Evolutionary conservation across 2,329 filamentous ascomycete species (phyloP), one percentile per base, ranked within the genome.

Genomic region (Exutisphaerella laricina): DNA sequence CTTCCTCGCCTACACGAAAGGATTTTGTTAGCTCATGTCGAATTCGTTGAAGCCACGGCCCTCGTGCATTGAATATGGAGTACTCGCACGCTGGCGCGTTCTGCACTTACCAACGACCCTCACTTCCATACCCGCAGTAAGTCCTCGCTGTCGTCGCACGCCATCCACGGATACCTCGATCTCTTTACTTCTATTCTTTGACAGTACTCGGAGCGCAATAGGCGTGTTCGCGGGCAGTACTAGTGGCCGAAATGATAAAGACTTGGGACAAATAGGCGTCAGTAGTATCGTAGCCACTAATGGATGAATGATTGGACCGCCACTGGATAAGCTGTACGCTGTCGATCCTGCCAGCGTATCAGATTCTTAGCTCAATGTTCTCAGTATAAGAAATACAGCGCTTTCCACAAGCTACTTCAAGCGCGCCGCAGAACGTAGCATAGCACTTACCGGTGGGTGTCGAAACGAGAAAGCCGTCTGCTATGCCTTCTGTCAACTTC

Each of bases 401-500:
- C n/a, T n/a, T n/a, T n/a, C n/a, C n/a, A n/a, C n/a, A n/a, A n/a
- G n/a, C n/a, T n/a, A n/a, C n/a, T n/a, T n/a, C n/a, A n/a, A n/a
- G n/a, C n/a, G n/a, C n/a, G n/a, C n/a, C n/a, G n/a, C n/a, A n/a
- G n/a, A n/a, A n/a, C n/a, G n/a, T n/a, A n/a, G n/a, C n/a, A n/a
- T n/a, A n/a, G n/a, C n/a, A n/a, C n/a, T n/a, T n/a, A n/a, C 92
- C 92, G 0, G 92, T 98, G 0, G 92, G 92, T 0, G 90, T 96
- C 50, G 85, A 88, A 45, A 97, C 81, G 32, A 97, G 84, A 65
- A 98, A 94, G 38, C 92, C 92, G 63, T 98, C 92, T 1, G 89
- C 90, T 9, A 94, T 89, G 1, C 88, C 90, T 63, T 95, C 88
- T 1, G 92, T 98, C 33, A 98, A 72, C 58, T 92, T 94, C 41